Percentiles rank a stretch among this genome's conserved stretches.
Conservation (phyloP, 202 grass and related monocot species). For the Alloteropsis angusta region DNA sequence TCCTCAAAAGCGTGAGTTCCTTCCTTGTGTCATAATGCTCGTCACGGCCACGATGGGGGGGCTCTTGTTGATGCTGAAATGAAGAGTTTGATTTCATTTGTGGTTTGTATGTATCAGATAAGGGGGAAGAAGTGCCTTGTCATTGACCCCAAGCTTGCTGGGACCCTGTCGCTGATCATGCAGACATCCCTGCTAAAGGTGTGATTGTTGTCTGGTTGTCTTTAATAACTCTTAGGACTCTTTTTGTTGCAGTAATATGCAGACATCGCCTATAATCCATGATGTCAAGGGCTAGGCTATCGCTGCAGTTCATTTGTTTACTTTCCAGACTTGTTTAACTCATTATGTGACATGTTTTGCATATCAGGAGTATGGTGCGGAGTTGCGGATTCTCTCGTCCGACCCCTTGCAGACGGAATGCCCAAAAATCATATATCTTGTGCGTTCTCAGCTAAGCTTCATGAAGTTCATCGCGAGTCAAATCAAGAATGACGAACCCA, state of each 20-base stretch:
- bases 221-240: too few relatives aligned
- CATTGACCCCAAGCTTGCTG: slow-evolving; percentile 76
- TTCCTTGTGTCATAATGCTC: neutral
- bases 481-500: slow-evolving; percentile 61
- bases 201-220: neutral
- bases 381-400: slow-evolving; percentile 60
- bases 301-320: neutral
- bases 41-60: neutral
- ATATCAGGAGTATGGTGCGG: slow-evolving; percentile 65
- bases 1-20: slow-evolving; percentile 65
- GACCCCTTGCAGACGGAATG: slow-evolving; percentile 75
- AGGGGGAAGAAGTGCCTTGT: slow-evolving; percentile 78
- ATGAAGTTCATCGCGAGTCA: slow-evolving; percentile 71
- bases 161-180: slow-evolving; percentile 57
- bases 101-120: slow-evolving; percentile 36
- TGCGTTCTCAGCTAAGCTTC: slow-evolving; percentile 54
- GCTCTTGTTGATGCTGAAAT: neutral
- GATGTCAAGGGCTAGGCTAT: neutral
- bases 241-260: too few relatives aligned
- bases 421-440: slow-evolving; percentile 65
- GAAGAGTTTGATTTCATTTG: neutral
- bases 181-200: slow-evolving; percentile 79
- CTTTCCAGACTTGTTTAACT: neutral
- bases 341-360: neutral
- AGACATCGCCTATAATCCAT: neutral